Percentiles rank a stretch among this genome's conserved stretches.
Conservation (phyloP, 2,329 filamentous ascomycete genomes). For the Cylindrodendrum hubeiense region DNA sequence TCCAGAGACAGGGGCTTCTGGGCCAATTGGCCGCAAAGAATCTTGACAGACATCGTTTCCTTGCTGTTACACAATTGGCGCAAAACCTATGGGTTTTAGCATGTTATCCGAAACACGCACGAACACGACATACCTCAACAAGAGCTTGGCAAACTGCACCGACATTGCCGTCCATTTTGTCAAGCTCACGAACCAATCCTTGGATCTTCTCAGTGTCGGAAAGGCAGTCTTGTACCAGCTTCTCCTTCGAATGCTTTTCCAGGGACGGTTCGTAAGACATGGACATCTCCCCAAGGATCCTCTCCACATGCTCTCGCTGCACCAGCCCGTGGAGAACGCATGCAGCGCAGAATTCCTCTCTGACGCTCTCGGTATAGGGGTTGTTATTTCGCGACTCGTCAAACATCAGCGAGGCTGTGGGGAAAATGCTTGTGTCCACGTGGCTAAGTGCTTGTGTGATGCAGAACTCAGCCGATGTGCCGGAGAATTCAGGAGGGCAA, state of each 20-base stretch:
- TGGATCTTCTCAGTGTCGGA: conserved; percentile 81
- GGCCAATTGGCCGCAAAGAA: conserved; percentile 78
- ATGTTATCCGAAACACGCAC: background rate
- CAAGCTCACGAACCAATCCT: conserved; percentile 82
- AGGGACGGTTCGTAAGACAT: conserved; percentile 82
- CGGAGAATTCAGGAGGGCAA: conserved; percentile 76
- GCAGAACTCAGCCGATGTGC: conserved; percentile 80
- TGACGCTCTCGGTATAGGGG: conserved; percentile 69
- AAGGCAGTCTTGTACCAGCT: conserved; percentile 82
- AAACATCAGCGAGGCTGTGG: conserved; percentile 70
- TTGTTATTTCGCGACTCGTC: conserved; percentile 69
- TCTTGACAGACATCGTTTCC: conserved; percentile 85
- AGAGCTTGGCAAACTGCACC: conserved; percentile 86
- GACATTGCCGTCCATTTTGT: conserved; percentile 92
- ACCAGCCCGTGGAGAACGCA: conserved; percentile 92
- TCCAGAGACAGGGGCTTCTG: conserved; percentile 80
- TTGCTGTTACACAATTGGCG: conserved; percentile 77
- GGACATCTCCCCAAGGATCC: conserved; percentile 85
- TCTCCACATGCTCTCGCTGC: conserved; percentile 80
- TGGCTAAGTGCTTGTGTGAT: conserved; percentile 79
- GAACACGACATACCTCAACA: conserved; percentile 67
- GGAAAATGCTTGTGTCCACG: conserved; percentile 83
- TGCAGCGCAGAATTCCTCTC: conserved; percentile 86
- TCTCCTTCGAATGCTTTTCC: conserved; percentile 82
- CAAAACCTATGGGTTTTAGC: conserved; percentile 66